phyloP scores from a whole-genome alignment of 257 asterid genomes.

The Jacaranda copaia region DNA sequence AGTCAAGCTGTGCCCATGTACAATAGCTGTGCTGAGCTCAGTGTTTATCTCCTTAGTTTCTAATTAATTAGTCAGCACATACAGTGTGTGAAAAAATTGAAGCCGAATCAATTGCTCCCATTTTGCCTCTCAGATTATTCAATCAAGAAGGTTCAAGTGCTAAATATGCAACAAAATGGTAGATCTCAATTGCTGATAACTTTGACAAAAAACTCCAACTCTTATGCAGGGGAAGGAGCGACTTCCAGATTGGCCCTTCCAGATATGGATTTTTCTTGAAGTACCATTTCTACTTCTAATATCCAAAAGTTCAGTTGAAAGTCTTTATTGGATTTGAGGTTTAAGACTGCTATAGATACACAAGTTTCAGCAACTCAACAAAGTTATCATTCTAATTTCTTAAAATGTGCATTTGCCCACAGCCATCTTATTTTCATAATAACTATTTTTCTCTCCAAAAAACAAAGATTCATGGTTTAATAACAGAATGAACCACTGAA shows the following conservation, averaged over 20 bases:
- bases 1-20: background rate
- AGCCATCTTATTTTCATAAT: background rate
- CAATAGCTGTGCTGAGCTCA: background rate
- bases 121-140: background rate
- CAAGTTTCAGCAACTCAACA: background rate
- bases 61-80: background rate
- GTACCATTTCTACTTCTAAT: background rate
- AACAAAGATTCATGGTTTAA: conserved; percentile 2
- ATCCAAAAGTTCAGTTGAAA: background rate
- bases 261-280: background rate
- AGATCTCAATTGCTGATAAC: background rate
- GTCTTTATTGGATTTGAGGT: conserved; percentile 1
- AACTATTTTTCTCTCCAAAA: background rate
- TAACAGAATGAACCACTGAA: conserved; percentile 12
- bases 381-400: background rate
- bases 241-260: conserved; percentile 1
- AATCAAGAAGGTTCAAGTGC: background rate
- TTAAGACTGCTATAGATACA: background rate
- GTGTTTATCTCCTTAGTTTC: background rate
- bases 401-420: conserved; percentile 10
- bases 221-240: background rate
- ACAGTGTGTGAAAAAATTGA: background rate
- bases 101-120: background rate
- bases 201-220: background rate
- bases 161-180: background rate